Evolutionary conservation across 805 yeast genomes (phyloP), one percentile per base, ranked within the genome.

Genomic region (Candida palmyrensis): DNA sequence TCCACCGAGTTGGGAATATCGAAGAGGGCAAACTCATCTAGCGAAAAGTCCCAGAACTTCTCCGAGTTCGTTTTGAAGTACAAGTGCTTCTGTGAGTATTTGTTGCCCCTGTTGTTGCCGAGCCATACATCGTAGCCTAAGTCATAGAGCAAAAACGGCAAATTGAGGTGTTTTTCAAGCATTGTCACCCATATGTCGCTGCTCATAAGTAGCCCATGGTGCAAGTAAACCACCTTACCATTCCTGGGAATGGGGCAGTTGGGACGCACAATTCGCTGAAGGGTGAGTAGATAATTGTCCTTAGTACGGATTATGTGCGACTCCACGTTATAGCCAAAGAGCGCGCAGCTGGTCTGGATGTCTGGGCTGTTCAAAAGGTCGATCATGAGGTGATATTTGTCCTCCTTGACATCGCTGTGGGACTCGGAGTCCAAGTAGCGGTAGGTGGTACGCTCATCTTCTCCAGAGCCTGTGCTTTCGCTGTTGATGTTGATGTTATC

Each of bases 71-170:
- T 48, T 14, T 59, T 53, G 33, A 46, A 46, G 26, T 28, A 37
- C 12, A 53, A 32, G 56, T 90, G 96, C 46, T 88, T 88, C 39
- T 81, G 79, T 3, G 94, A 82, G 60, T 90, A 90, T 61, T 90
- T 92, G 60, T 90, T 92, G 8, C 46, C 73, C 38, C 59, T 44
- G 36, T 55, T 56, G 34, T 53, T 54, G 1, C 97, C 97, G 41
- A 90, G 64, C 90, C 95, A 90, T 5, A 90, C 97, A 51, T 90
- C 98, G 55, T 77, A 90, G 1, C 97, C 97, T 29, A 77, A 53
- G 37, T 88, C 87, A 39, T 79, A 79, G 21, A 90, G 66, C 2
- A 76, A 62, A 52, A 84, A 82, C 0, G 97, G 96, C 30, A 92
- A 58, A 44, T 66, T 66, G 21, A 45, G 40, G 24, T 61, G 38